phyloP scores from a whole-genome alignment of 257 asterid species.

The Salvia splendens region DNA sequence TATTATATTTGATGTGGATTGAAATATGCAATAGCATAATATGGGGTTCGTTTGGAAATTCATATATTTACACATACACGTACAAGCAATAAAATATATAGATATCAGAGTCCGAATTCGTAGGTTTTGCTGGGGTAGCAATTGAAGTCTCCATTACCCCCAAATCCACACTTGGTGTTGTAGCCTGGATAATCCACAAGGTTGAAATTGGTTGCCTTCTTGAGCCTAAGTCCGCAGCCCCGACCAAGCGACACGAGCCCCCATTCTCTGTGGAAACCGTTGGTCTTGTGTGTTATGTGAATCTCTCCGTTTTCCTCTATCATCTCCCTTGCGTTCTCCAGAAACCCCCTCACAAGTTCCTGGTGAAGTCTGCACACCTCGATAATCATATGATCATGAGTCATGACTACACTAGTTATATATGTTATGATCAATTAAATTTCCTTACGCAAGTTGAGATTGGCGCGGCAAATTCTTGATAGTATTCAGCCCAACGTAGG shows the following conservation, averaged over 20 bases:
- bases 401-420: no score
- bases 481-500: conserved; percentile 23
- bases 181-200: conserved; percentile 43
- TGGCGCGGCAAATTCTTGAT: conserved; percentile 7
- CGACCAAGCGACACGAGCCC: conserved; percentile 27
- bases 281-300: conserved; percentile 52
- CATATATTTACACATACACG: no score
- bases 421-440: no score
- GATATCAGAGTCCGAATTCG: conserved; percentile 30
- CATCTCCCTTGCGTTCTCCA: conserved; percentile 45
- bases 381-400: no score
- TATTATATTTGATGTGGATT: no score
- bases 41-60: no score
- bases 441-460: conserved; percentile 24
- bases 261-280: conserved; percentile 33
- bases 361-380: conserved; percentile 32
- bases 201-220: conserved; percentile 27
- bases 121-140: conserved; percentile 46
- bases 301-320: conserved; percentile 37
- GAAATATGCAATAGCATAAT: no score
- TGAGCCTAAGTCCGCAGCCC: conserved; percentile 24
- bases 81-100: no score
- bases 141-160: conserved; percentile 32
- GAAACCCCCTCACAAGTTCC: conserved; percentile 37
- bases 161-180: conserved; percentile 42